phyloP scores from a whole-genome alignment of 345 rosid genomes.

The Dimocarpus longan region DNA sequence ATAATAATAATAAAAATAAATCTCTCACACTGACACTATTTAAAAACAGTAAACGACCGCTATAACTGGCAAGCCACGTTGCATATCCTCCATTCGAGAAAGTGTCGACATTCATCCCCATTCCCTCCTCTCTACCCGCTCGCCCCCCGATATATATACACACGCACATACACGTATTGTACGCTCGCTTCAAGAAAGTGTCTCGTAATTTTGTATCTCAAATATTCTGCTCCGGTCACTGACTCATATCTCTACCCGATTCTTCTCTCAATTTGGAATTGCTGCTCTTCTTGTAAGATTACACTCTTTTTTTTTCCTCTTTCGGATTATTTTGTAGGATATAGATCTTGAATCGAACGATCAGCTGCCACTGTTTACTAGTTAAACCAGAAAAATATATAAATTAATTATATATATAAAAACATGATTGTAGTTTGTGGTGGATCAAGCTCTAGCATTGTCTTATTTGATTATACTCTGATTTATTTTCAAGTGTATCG shows the following conservation, averaged over 20 bases:
- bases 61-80: slow-evolving; percentile 16
- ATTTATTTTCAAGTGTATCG: too few relatives aligned
- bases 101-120: slow-evolving; percentile 7
- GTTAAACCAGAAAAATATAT: background rate
- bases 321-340: background rate
- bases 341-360: slow-evolving; percentile 9
- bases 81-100: background rate
- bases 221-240: too few relatives aligned
- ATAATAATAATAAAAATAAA: background rate
- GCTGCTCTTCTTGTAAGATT: slow-evolving; percentile 8
- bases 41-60: background rate
- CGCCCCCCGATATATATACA: background rate
- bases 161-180: background rate
- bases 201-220: too few relatives aligned
- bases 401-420: too few relatives aligned
- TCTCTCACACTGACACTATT: background rate
- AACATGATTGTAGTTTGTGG: background rate
- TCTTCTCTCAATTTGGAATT: background rate
- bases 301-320: background rate
- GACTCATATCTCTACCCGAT: background rate
- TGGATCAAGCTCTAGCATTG: background rate
- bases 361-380: background rate
- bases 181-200: background rate
- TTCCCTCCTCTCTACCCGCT: background rate
- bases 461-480: slow-evolving; percentile 2